Base-by-base conservation (phyloP, 768 basidiomycete species). In the Amanita molliuscula region DNA sequence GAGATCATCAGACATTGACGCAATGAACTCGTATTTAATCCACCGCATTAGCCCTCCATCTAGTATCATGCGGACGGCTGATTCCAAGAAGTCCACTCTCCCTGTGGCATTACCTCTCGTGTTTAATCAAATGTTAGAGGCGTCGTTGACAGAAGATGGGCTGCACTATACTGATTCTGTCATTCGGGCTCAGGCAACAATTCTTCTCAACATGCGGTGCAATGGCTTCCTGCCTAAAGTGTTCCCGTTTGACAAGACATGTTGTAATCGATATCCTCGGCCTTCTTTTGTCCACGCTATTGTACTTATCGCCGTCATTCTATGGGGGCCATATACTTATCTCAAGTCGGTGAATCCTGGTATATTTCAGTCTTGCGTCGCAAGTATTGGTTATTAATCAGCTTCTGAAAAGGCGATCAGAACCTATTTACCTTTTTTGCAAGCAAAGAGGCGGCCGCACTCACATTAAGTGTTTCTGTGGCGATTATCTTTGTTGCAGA, bases 21-120 rank as follows among this genome's bases (percentile, higher is more conserved):
- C 85, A 35, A 93, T 96, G 90, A 95, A 96, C 63, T 82, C 85
- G 2, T 84, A 88, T 61, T 72, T 93, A 45, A 72, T 71, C 53
- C 85, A 88, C 59, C 79, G 86, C 47, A 75, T 88, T 18, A 63
- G 71, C 52, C 68, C 69, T 41, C 58, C 54, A 15, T 52, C 54
- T 35, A 49, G 51, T 47, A 45, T 45, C 41, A 66, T 69, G 51
- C 58, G 57, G 20, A 59, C 65, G 35, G 50, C 67, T 34, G 47
- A 61, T 9, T 13, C 21, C 3, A 56, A 51, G 10, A 51, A 57
- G 15, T 38, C 60, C 10, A 45, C 59, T 23, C 34, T 59, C 13
- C 68, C 71, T 4, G 69, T 88, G 28, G 73, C 79, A 9, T 67
- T 93, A 23, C 88, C 90, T 5, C 68, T 76, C 23, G 87, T 84